Base-by-base conservation (phyloP, 2,329 filamentous ascomycete genomes). In the Cladophialophora bantiana region DNA sequence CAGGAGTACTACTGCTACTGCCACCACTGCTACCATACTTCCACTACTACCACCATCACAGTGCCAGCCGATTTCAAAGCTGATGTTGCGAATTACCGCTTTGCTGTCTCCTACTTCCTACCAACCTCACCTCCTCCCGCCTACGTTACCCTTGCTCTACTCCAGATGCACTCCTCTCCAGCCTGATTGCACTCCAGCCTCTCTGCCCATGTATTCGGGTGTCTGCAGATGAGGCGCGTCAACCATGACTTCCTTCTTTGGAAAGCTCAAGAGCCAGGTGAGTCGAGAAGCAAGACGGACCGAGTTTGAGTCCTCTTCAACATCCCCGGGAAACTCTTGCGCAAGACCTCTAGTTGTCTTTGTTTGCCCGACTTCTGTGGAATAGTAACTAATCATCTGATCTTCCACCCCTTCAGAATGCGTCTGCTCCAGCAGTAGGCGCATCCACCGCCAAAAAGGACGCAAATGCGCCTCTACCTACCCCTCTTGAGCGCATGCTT, bases 401-500 rank as follows among this genome's bases (percentile, higher is more conserved):
- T 50, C 18, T 50, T 26, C 26, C 26, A 26, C 26, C 45, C 26
- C 45, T 20, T 10, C 42, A 70, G 68, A 81, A 70, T 65, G 69
- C 62, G 52, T 40, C 68, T 54, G 58, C 40, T 32, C 68, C 65
- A 26, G 64, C 65, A 42, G 63, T 65, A 48, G 56, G 59, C 62
- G 60, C 68, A 20, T 59, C 68, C n/a, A 65, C 85, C 42, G 75
- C 82, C 65, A 89, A 88, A 80, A 88, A 87, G 75, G 87, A 89
- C 72, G 80, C 82, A 66, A 83, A 85, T 76, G 82, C 83, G 72
- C 83, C 83, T 38, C 81, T 83, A 71, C 81, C 83, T 62, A 88
- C 86, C 54, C 85, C 86, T 50, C 77, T 90, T 38, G 87, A 90
- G 79, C 88, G 93, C 83, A 90, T 96, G 84, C 85, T 99, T 36